phyloP scores from a whole-genome alignment of 306 rosid genomes.

The Pterocarpus santalinus region DNA sequence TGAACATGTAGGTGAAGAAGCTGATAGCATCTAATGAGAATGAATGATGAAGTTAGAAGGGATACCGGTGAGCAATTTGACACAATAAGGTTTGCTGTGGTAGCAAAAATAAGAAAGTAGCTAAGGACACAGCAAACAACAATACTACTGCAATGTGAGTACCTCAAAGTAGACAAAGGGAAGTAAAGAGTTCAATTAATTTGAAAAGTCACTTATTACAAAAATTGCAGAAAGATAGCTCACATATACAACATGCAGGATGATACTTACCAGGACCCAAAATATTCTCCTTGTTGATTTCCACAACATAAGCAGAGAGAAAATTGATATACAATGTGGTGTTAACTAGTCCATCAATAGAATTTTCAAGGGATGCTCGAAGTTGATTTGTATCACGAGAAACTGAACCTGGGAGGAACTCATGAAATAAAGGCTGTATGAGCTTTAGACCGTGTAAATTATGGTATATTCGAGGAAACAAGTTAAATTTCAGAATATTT shows the following conservation, averaged over 20 bases:
- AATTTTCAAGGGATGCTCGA: conserved; percentile 78
- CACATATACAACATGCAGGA: conserved; percentile 34
- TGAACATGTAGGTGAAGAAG: conserved; percentile 40
- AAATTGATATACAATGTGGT: conserved; percentile 80
- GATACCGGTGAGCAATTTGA: conserved; percentile 17
- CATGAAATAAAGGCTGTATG: conserved; percentile 92
- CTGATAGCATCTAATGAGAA: conserved; percentile 24
- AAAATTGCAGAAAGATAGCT: conserved; percentile 37
- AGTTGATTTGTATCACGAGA: conserved; percentile 70
- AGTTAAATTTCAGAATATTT: conserved; percentile 79
- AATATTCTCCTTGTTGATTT: conserved; percentile 72
- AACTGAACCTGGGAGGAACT: conserved; percentile 90
- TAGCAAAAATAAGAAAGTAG: conserved; percentile 28
- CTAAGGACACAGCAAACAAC: conserved; percentile 37
- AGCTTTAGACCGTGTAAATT: conserved; percentile 76
- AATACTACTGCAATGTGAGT: conserved; percentile 9
- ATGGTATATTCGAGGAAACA: conserved; percentile 82
- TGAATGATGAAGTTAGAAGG: neutral
- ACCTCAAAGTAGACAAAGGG: conserved; percentile 14
- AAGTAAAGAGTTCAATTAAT: neutral
- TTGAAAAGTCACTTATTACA: neutral
- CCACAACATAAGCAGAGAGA: conserved; percentile 89
- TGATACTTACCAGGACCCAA: conserved; percentile 86
- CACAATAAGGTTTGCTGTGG: neutral
- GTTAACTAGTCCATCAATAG: conserved; percentile 79